Base-by-base conservation (phyloP, 2,329 filamentous ascomycete species). In the Xylariaceae sp. region DNA sequence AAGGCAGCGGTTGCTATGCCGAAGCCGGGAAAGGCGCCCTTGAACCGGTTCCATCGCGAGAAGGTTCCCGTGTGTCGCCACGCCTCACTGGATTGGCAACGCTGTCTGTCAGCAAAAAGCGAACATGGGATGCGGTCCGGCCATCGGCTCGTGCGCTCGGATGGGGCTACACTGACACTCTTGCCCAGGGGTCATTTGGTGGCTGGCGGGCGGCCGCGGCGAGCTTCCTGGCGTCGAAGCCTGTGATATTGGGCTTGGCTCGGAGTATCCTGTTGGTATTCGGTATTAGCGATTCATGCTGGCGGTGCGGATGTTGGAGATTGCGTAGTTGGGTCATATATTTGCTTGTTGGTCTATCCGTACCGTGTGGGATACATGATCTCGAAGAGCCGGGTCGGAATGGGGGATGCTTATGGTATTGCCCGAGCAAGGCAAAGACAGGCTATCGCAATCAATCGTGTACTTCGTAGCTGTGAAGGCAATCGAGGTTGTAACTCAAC, bases 41-140 rank as follows among this genome's bases (percentile, higher is more conserved):
- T 91, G 79, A 96, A 94, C 65, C 94, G 87, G 76, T 96, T 95
- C 76, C 79, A 88, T 65, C 92, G 84, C 62, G 86, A 87, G 79
- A 96, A 97, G 51, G 83, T 86, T 60, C 92, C 94, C 34, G 81
- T 85, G 79, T 96, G 96, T 74, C 94, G 83, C 94, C 94, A 99
- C 69, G 88, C 82, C 78, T 99, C 94, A 69, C 94, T 99, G 71
- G 61, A 15, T 22, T n/a, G 16, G 39, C 2, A 2, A 29, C 36
- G 30, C 29, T 32, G 5, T 41, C 39, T 32, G 53, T 53, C 26
- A 53, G 53, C 30, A 47, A 49, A 50, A 43, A n/a, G 26, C 22
- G 3, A 26, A 34, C 9, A 34, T 4, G 10, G 3, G 32, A 34
- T 34, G 5, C 8, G 26, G 10, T 16, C 32, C 32, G 15, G 9